Evolutionary conservation across 2,329 filamentous ascomycete genomes (phyloP).

Genomic region (Onygenales sp.): DNA sequence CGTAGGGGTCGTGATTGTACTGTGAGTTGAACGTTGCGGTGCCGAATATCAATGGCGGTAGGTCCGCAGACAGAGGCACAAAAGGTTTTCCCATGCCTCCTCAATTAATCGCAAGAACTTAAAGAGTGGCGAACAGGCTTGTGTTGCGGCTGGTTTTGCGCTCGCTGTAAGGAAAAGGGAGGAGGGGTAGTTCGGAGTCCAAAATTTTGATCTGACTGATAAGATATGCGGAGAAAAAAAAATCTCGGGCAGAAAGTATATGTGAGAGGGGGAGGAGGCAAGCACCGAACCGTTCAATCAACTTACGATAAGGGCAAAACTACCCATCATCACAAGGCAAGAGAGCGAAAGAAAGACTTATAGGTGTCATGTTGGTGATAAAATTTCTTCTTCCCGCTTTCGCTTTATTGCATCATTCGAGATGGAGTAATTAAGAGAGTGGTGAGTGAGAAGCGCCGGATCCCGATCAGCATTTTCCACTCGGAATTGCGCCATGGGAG

Average conservation of each 20-base stretch:
- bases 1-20: slow-evolving; percentile 41
- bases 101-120: neutral
- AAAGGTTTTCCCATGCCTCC: slow-evolving; percentile 20
- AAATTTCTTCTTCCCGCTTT: neutral
- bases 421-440: neutral
- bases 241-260: neutral
- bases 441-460: neutral
- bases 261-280: neutral
- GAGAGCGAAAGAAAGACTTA: neutral
- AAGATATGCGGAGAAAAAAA: neutral
- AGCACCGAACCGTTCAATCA: neutral
- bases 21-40: slow-evolving; percentile 42
- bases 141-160: neutral
- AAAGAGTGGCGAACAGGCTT: neutral
- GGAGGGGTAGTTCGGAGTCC: neutral
- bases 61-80: slow-evolving; percentile 29
- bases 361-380: neutral
- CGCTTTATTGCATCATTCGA: neutral
- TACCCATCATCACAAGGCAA: neutral
- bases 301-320: neutral
- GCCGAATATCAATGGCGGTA: slow-evolving; percentile 40
- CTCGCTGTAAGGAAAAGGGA: neutral
- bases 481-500: slow-evolving; percentile 7
- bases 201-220: neutral
- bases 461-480: neutral